phyloP scores from a whole-genome alignment of 768 basidiomycete genomes.

The Kwoniella sp. region DNA sequence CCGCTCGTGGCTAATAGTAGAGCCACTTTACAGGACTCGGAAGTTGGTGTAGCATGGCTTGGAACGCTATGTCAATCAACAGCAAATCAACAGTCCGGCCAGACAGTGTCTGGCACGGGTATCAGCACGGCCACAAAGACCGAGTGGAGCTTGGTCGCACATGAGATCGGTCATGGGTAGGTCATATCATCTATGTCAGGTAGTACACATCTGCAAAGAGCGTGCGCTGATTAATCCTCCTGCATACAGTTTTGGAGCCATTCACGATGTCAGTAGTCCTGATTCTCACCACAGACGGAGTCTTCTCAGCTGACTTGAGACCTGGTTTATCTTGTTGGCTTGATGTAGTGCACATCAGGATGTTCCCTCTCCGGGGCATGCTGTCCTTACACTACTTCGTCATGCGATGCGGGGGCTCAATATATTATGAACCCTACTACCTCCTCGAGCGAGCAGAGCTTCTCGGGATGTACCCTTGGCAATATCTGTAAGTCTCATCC shows the following conservation, averaged over 20 bases:
- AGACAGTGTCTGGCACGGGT: constrained; percentile 74
- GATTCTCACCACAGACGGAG: not conserved
- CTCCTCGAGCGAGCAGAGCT: constrained; percentile 66
- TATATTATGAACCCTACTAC: constrained; percentile 83
- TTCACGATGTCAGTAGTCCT: constrained; percentile 56
- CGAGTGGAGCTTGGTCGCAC: constrained; percentile 59
- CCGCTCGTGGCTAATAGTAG: no score
- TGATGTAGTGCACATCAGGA: constrained; percentile 65
- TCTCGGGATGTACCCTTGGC: constrained; percentile 78
- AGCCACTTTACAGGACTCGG: constrained; percentile 31
- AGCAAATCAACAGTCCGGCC: constrained; percentile 56
- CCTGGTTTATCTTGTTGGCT: not conserved
- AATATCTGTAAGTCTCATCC: constrained; percentile 80
- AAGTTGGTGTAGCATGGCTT: constrained; percentile 80
- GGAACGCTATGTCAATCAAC: constrained; percentile 69
- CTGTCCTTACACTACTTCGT: constrained; percentile 67
- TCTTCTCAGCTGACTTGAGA: not conserved
- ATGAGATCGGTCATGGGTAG: constrained; percentile 54
- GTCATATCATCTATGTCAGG: constrained; percentile 3
- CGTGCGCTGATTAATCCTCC: constrained; percentile 4
- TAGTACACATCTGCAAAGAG: not conserved
- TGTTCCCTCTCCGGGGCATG: constrained; percentile 66
- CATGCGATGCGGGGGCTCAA: constrained; percentile 68
- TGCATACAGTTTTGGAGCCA: constrained; percentile 85
- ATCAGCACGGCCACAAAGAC: constrained; percentile 75